Conservation (phyloP, 192 early-diverging fungal genomes). For the Backusella sp. region DNA sequence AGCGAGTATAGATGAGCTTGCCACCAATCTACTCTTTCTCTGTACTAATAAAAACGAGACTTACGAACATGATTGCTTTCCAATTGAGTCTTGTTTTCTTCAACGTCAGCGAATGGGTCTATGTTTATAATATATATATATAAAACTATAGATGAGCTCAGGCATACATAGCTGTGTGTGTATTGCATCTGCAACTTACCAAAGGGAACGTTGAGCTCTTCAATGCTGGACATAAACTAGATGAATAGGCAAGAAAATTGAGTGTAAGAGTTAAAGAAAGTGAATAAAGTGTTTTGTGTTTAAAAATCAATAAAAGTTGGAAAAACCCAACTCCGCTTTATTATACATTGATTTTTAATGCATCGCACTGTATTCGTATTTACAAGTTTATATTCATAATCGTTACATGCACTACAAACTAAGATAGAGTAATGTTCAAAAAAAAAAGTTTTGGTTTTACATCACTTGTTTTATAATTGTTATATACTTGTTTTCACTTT, state of each 20-base stretch:
- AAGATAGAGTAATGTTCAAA: too few relatives aligned
- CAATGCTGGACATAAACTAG: slow-evolving; percentile 24
- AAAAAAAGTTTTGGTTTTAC: too few relatives aligned
- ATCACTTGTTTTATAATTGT: too few relatives aligned
- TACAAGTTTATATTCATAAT: too few relatives aligned
- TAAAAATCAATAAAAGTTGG: too few relatives aligned
- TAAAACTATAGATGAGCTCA: not conserved
- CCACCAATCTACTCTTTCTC: not conserved
- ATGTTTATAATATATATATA: not conserved
- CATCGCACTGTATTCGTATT: too few relatives aligned
- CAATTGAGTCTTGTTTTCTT: slow-evolving; percentile 32
- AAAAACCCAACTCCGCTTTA: too few relatives aligned
- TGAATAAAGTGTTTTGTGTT: too few relatives aligned
- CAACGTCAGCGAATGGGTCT: slow-evolving; percentile 48
- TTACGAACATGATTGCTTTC: slow-evolving; percentile 45
- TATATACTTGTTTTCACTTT: too few relatives aligned
- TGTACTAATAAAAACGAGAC: slow-evolving; percentile 5
- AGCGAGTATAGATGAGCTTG: not conserved
- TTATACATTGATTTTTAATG: too few relatives aligned
- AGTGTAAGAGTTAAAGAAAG: too few relatives aligned
- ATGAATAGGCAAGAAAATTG: not conserved
- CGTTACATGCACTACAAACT: too few relatives aligned
- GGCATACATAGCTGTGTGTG: not conserved
- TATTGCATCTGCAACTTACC: slow-evolving; percentile 3
- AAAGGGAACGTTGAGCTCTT: slow-evolving; percentile 32